Base-by-base conservation (phyloP, 441 rosid genomes). In the Gossypium aridum region DNA sequence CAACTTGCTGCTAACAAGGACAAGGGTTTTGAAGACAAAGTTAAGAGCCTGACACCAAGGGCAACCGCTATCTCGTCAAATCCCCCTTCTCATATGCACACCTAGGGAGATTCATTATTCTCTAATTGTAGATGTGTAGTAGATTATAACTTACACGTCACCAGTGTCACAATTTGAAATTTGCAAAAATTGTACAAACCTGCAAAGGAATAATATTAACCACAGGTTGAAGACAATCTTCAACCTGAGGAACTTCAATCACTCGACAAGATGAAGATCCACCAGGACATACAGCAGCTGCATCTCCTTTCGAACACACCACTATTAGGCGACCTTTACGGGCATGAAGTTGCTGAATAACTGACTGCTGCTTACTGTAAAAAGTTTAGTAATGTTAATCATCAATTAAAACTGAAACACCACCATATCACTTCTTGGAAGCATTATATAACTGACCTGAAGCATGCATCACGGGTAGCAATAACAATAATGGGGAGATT, bases 191-290 rank as follows among this genome's bases (percentile, higher is more conserved):
- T 39, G 22, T 65, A 59, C 2, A 10, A 1, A 95, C 97, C 98
- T 91, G 99, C 71, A 95, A 78, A 3, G 98, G 98, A 81, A 95
- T 86, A 51, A 95, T 85, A 70, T 95, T 95, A 20, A 93, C 70
- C 62, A 91, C 99, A 69, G 98, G 98, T 67, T 95, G 97, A 81
- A 95, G 93, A 76, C 99, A 95, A 79, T 95, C 98, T 85, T 95
- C 97, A 49, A 95, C 92, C 71, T 82, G 92, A 65, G 98, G 98
- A 74, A 90, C 98, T 81, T 93, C 98, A 74, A 96, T 87, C 7
- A 86, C 88, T 71, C 97, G 82, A 78, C 92, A 87, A 23, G 92
- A 57, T 57, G 63, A 57, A 57, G 63, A 81, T 70, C 85, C 89
- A 0, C 91, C 91, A 7, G 87, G 86, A 71, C 91, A 90, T 3